A percentile compares a stretch with the other conserved stretches of the same genome.
These are phyloP conservation scores for Sugiyamaella paludigena DNA, from an alignment of 1,139 yeast species.

Conservation along the genomic window DNA sequence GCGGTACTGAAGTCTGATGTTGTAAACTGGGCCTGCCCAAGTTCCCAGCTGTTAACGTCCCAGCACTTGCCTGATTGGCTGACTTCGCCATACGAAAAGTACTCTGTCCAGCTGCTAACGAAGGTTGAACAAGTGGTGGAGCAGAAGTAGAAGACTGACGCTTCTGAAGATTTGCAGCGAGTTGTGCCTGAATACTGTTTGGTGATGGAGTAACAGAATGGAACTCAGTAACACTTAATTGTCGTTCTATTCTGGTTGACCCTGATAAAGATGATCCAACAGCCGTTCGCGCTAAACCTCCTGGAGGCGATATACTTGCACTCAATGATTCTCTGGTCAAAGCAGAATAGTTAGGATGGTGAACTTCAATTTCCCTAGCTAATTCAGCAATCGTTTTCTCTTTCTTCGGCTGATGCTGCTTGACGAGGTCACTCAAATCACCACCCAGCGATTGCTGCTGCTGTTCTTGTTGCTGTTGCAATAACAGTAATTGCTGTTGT, in stretches of 20 bases:
- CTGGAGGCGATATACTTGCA: background rate
- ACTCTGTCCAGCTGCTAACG: slow-evolving; percentile 30
- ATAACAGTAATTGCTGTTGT: slow-evolving; percentile 11
- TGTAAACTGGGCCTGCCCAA: slow-evolving; percentile 13
- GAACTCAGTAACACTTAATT: slow-evolving; percentile 5
- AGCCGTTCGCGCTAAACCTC: background rate
- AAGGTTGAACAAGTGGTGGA: slow-evolving; percentile 21
- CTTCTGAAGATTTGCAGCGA: slow-evolving; percentile 23
- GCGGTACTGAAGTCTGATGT: slow-evolving; percentile 26
- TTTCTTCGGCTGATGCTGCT: slow-evolving; percentile 1
- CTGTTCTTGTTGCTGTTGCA: slow-evolving; percentile 8
- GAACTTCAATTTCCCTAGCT: slow-evolving; percentile 52
- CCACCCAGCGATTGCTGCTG: slow-evolving; percentile 2
- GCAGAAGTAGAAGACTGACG: slow-evolving; percentile 12
- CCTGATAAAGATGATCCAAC: slow-evolving; percentile 8
- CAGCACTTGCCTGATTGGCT: slow-evolving; percentile 1
- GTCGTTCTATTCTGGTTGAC: slow-evolving; percentile 5
- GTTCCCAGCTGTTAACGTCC: slow-evolving; percentile 9
- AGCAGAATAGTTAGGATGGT: slow-evolving; percentile 27
- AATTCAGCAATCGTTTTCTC: slow-evolving; percentile 54
- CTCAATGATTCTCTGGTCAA: slow-evolving; percentile 21
- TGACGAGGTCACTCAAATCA: slow-evolving; percentile 10
- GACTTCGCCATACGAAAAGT: slow-evolving; percentile 25
- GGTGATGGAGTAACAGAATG: slow-evolving; percentile 20
- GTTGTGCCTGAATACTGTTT: slow-evolving; percentile 26